Percentiles rank a stretch among this genome's conserved stretches.
Conservation (phyloP, 225 moss, liverwort and hornwort genomes). For the Pleurozium schreberi region DNA sequence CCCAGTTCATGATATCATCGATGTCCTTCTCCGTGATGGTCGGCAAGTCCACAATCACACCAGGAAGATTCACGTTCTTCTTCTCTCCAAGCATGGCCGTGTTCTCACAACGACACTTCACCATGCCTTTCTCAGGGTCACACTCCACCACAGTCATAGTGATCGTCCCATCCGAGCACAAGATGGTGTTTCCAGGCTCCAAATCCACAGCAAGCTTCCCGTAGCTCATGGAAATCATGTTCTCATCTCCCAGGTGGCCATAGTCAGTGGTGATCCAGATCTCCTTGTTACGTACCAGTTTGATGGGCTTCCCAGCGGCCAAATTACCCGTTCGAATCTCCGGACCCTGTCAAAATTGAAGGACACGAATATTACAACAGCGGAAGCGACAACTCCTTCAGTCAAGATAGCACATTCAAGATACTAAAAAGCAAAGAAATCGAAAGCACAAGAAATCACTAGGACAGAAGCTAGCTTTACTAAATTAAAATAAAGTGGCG, state of each 20-base stretch:
- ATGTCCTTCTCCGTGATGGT: constrained; percentile 82
- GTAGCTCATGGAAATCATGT: constrained; percentile 67
- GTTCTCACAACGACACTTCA: constrained; percentile 66
- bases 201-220: constrained; percentile 52
- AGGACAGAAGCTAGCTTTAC: neutral
- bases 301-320: constrained; percentile 51
- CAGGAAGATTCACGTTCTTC: constrained; percentile 89
- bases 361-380: too few species aligned
- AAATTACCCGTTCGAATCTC: constrained; percentile 71
- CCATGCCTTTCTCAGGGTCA: constrained; percentile 35
- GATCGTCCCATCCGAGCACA: constrained; percentile 76
- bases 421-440: neutral
- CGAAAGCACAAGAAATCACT: neutral
- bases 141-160: constrained; percentile 59
- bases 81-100: constrained; percentile 78
- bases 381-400: neutral
- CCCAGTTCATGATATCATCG: constrained; percentile 78
- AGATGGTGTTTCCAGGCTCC: constrained; percentile 48
- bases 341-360: constrained; percentile 28
- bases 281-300: constrained; percentile 46
- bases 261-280: constrained; percentile 65
- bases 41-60: constrained; percentile 72
- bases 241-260: constrained; percentile 53
- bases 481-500: too few species aligned
- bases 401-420: neutral